phyloP scores from a whole-genome alignment of 495 filamentous ascomycete species.

The Daldinia decipiens region DNA sequence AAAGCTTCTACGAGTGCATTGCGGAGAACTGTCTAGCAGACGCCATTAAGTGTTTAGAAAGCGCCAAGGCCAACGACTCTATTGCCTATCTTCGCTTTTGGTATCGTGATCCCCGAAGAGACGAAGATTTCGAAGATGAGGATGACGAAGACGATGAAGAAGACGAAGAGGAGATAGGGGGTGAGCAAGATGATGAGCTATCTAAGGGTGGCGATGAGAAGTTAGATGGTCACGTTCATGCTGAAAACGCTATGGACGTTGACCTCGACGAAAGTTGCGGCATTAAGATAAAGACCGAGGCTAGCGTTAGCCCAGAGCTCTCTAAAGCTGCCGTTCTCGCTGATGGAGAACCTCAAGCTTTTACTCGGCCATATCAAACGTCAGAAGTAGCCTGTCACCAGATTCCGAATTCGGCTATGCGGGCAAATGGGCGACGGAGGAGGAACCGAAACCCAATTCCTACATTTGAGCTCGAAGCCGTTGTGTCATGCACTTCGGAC shows the following conservation, averaged over 20 bases:
- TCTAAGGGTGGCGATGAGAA: slow-evolving; percentile 31
- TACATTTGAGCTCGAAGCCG: slow-evolving; percentile 79
- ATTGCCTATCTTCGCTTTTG: slow-evolving; percentile 94
- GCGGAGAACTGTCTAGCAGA: slow-evolving; percentile 78
- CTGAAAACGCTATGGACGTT: slow-evolving; percentile 49
- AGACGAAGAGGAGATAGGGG: slow-evolving; percentile 41
- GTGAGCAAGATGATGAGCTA: slow-evolving; percentile 32
- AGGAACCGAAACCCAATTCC: slow-evolving; percentile 43
- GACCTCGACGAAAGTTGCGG: slow-evolving; percentile 38
- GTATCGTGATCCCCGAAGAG: slow-evolving; percentile 75
- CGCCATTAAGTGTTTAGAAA: slow-evolving; percentile 80
- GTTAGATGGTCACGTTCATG: slow-evolving; percentile 38
- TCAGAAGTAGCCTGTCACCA: slow-evolving; percentile 21
- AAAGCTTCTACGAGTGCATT: slow-evolving; percentile 85
- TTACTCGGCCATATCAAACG: slow-evolving; percentile 15
- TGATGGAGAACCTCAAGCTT: background rate
- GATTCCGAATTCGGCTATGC: slow-evolving; percentile 23
- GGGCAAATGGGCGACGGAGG: slow-evolving; percentile 9
- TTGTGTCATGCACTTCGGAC: slow-evolving; percentile 90
- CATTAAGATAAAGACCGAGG: slow-evolving; percentile 33
- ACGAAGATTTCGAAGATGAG: slow-evolving; percentile 48
- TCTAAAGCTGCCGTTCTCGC: slow-evolving; percentile 13
- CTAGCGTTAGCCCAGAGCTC: slow-evolving; percentile 24
- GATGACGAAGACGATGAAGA: slow-evolving; percentile 52
- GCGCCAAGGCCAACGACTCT: slow-evolving; percentile 91